Percentiles rank a stretch among this genome's conserved stretches.
phyloP scores from a whole-genome alignment of 768 basidiomycete species.

The Butyriboletus loyo region DNA sequence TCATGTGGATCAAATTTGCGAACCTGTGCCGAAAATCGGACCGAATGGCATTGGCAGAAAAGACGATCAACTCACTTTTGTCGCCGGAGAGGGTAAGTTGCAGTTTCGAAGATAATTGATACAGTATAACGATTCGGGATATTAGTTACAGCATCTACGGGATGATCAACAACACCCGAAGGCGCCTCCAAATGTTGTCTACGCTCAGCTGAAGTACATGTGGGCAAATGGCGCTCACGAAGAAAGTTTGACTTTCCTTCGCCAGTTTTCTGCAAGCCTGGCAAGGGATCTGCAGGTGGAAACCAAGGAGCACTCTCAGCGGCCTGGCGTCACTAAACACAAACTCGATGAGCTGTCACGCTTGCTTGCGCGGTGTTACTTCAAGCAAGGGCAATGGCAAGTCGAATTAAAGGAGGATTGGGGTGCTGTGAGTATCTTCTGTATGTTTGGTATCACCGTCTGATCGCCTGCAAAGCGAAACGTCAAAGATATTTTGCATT shows the following conservation, averaged over 20 bases:
- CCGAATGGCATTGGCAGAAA: constrained; percentile 92
- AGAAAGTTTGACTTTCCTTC: constrained; percentile 79
- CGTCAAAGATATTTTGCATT: constrained; percentile 76
- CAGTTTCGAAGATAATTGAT: background rate
- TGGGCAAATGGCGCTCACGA: constrained; percentile 85
- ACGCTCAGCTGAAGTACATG: constrained; percentile 92
- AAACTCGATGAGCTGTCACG: constrained; percentile 69
- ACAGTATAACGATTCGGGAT: constrained; percentile 1
- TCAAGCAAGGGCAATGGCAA: constrained; percentile 97
- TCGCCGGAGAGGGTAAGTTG: constrained; percentile 64
- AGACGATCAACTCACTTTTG: constrained; percentile 90
- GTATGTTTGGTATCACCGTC: background rate
- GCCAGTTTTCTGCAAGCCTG: constrained; percentile 76
- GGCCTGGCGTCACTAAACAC: constrained; percentile 52
- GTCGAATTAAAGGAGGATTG: constrained; percentile 75
- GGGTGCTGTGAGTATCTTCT: constrained; percentile 55
- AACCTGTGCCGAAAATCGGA: constrained; percentile 96
- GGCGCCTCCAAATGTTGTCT: constrained; percentile 94
- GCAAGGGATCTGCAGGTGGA: constrained; percentile 71
- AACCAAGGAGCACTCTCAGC: constrained; percentile 46
- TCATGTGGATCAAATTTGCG: constrained; percentile 99
- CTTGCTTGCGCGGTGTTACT: constrained; percentile 95
- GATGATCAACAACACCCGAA: constrained; percentile 55
- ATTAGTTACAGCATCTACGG: constrained; percentile 44
- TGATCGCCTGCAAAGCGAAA: constrained; percentile 53